A percentile compares a stretch with the other conserved stretches of the same genome.
Conservation (phyloP, 2,329 filamentous ascomycete species). For the Beauveria rudraprayagi region DNA sequence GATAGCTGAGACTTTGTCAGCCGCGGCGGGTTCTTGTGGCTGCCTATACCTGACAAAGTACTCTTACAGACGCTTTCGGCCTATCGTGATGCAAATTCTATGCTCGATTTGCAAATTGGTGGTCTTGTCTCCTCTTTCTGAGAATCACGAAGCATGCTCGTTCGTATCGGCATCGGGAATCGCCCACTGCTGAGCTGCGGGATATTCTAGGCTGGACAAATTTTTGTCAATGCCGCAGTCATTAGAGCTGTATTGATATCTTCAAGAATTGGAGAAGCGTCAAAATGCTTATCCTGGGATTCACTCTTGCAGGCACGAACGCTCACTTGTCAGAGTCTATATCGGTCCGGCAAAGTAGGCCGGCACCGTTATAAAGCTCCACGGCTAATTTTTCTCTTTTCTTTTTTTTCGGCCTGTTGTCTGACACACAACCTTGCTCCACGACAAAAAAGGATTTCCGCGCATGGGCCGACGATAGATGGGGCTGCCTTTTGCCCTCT, state of each 20-base stretch:
- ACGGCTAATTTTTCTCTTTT: not conserved
- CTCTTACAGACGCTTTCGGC: too few species aligned
- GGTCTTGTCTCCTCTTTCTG: too few species aligned
- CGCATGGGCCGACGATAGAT: not conserved
- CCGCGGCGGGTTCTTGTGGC: too few species aligned
- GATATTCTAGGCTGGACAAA: too few species aligned
- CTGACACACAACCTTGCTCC: not conserved
- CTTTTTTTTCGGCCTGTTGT: not conserved
- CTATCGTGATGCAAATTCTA: too few species aligned
- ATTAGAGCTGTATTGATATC: not conserved
- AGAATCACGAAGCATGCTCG: too few species aligned
- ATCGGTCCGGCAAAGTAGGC: not conserved
- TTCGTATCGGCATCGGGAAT: too few species aligned
- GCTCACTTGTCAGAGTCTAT: not conserved
- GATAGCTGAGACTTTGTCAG: too few species aligned
- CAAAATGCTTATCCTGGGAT: constrained; percentile 1
- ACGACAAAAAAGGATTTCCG: not conserved
- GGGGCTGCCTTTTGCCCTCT: not conserved
- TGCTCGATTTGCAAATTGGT: too few species aligned
- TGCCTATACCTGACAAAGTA: too few species aligned
- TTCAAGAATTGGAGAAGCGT: constrained; percentile 1
- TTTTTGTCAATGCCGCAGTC: not conserved
- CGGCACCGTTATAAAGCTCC: not conserved
- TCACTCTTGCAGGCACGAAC: not conserved
- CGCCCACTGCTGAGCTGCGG: not conserved